Evolutionary conservation across 2,329 filamentous ascomycete species (phyloP).

Genomic region (Exserohilum rostratum): DNA sequence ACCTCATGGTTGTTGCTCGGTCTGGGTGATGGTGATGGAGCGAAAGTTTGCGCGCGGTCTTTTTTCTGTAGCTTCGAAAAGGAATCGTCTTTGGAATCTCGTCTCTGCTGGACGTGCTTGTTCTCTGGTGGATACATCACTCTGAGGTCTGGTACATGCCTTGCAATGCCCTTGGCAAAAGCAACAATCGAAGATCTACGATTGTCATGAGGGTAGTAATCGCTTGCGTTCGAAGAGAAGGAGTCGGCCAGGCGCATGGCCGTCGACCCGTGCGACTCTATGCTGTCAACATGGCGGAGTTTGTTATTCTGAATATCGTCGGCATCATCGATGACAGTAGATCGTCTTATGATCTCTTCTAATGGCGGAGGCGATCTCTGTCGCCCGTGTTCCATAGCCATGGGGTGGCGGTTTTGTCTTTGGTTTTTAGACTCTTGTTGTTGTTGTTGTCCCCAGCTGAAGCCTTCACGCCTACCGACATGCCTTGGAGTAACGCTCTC

Average conservation of each 20-base stretch:
- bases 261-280: conserved; percentile 15
- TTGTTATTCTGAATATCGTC: conserved; percentile 16
- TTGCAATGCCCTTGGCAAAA: conserved; percentile 31
- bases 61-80: conserved; percentile 10
- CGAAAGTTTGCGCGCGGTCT: conserved; percentile 16
- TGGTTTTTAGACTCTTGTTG: conserved; percentile 11
- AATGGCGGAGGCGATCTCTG: conserved; percentile 26
- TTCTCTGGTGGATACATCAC: conserved; percentile 19
- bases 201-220: conserved; percentile 16
- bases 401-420: conserved; percentile 14
- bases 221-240: conserved; percentile 1
- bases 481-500: conserved; percentile 20
- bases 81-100: conserved; percentile 1
- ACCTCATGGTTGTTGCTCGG: not conserved
- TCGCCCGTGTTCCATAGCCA: conserved; percentile 17
- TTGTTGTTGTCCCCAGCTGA: conserved; percentile 28
- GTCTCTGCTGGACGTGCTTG: conserved; percentile 2
- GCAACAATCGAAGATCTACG: conserved; percentile 31
- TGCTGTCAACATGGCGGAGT: conserved; percentile 18
- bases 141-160: conserved; percentile 31
- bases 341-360: conserved; percentile 26
- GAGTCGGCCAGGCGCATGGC: not conserved
- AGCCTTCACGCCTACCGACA: conserved; percentile 33
- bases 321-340: conserved; percentile 13
- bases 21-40: conserved; percentile 3